Percentiles rank a stretch among this genome's conserved stretches.
Conservation (phyloP, 2,329 filamentous ascomycete genomes). For the Chlorencoelia australis region DNA sequence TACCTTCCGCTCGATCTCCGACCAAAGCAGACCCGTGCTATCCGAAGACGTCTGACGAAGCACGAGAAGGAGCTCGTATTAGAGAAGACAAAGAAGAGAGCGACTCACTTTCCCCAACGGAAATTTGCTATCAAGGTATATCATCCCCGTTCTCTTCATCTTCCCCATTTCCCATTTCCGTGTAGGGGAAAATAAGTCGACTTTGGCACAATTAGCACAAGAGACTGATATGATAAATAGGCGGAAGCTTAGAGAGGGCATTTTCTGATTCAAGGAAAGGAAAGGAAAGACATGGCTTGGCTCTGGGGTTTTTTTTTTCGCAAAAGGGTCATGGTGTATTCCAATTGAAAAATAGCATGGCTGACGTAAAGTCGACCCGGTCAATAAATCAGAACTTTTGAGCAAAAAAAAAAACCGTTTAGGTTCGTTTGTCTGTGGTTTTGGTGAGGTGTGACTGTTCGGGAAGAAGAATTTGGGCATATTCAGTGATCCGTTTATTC, state of each 20-base stretch:
- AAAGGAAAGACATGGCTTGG: no score
- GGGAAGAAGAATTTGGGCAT: no score
- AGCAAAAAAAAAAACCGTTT: slow-evolving; percentile 15
- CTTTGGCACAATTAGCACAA: background rate
- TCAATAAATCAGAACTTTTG: slow-evolving; percentile 25
- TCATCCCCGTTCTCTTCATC: no score
- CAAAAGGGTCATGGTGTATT: slow-evolving; percentile 21
- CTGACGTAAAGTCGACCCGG: slow-evolving; percentile 21
- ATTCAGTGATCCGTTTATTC: no score
- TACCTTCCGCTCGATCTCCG: slow-evolving; percentile 97
- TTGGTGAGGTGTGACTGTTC: no score
- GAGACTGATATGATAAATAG: slow-evolving; percentile 15
- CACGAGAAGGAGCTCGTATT: slow-evolving; percentile 78
- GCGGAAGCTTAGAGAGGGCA: slow-evolving; percentile 23
- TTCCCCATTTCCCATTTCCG: no score
- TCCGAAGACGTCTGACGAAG: slow-evolving; percentile 88
- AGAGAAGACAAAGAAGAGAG: slow-evolving; percentile 95
- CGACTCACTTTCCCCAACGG: slow-evolving; percentile 93
- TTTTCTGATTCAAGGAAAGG: slow-evolving; percentile 20
- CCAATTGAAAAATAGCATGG: slow-evolving; percentile 27
- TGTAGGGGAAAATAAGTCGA: no score
- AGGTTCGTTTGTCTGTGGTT: slow-evolving; percentile 7
- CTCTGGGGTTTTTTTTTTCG: slow-evolving; percentile 18
- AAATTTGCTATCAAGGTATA: slow-evolving; percentile 93
- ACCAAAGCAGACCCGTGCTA: slow-evolving; percentile 95